These are phyloP conservation scores for Marvania coccoides DNA, from an alignment of 139 green algal species.

Conservation along the genomic window DNA sequence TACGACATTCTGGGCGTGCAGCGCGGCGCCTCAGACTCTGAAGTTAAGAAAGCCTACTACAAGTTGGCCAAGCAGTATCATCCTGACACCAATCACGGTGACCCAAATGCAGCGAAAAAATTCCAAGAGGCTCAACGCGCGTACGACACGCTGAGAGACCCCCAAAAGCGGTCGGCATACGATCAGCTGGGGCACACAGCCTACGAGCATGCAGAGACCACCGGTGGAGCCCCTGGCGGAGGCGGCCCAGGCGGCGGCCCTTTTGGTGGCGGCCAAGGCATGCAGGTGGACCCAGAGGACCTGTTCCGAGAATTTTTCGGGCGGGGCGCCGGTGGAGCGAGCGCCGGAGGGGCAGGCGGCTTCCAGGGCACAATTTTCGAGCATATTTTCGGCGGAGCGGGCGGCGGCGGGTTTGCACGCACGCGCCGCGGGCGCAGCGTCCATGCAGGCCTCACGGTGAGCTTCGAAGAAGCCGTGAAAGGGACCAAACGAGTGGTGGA, in stretches of 20 bases:
- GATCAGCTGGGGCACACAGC: slow-evolving; percentile 44
- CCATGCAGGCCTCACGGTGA: slow-evolving; percentile 22
- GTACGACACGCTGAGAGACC: slow-evolving; percentile 82
- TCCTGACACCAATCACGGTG: slow-evolving; percentile 85
- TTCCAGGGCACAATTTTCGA: slow-evolving; percentile 11
- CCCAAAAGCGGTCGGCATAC: slow-evolving; percentile 72
- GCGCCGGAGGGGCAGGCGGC: slow-evolving; percentile 10
- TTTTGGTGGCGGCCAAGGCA: slow-evolving; percentile 22
- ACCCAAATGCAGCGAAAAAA: slow-evolving; percentile 60
- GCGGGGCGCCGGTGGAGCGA: slow-evolving; percentile 6
- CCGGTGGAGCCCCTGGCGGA: slow-evolving; percentile 17
- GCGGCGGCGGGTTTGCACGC: neutral
- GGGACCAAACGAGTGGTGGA: slow-evolving; percentile 31
- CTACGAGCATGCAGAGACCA: slow-evolving; percentile 20
- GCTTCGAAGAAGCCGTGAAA: slow-evolving; percentile 54
- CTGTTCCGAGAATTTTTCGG: slow-evolving; percentile 41
- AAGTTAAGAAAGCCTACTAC: slow-evolving; percentile 92
- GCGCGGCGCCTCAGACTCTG: slow-evolving; percentile 50
- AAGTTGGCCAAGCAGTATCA: slow-evolving; percentile 86
- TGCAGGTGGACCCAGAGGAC: slow-evolving; percentile 32
- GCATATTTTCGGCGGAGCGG: slow-evolving; percentile 13
- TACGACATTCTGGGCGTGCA: slow-evolving; percentile 74
- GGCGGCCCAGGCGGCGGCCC: slow-evolving; percentile 10
- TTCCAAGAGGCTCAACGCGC: slow-evolving; percentile 86
- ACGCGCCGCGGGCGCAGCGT: slow-evolving; percentile 1